A percentile compares a stretch with the other conserved stretches of the same genome.
phyloP scores from a whole-genome alignment of 176 grass and related monocot genomes.

The Poa annua region DNA sequence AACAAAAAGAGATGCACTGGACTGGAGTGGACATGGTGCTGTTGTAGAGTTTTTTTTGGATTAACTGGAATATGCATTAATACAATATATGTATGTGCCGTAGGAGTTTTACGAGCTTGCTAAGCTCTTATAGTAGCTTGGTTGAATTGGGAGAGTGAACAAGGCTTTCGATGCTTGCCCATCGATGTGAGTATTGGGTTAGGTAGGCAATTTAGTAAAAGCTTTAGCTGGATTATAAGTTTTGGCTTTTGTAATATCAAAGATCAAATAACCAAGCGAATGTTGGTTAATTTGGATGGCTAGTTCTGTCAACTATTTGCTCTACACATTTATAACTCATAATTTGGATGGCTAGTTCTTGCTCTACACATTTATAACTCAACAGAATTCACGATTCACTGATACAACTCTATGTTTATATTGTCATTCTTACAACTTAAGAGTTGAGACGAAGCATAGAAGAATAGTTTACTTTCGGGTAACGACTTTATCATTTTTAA shows the following conservation, averaged over 20 bases:
- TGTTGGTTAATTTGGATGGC: background rate
- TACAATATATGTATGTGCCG: background rate
- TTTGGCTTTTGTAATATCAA: background rate
- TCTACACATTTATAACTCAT: too few relatives aligned
- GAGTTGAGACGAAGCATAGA: background rate
- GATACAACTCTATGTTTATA: background rate
- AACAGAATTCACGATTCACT: background rate
- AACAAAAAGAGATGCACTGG: constrained; percentile 13
- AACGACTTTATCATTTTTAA: background rate
- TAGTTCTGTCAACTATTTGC: too few relatives aligned
- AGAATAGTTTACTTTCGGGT: background rate
- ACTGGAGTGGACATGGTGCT: background rate
- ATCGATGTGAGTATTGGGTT: background rate
- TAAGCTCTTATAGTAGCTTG: background rate
- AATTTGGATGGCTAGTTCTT: background rate
- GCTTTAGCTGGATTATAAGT: background rate
- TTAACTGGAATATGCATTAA: background rate
- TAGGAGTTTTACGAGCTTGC: background rate
- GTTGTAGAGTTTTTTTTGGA: background rate
- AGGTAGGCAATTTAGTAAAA: background rate
- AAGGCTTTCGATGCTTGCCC: background rate
- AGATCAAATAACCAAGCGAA: background rate
- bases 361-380: background rate
- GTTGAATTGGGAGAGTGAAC: background rate
- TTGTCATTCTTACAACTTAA: background rate